Evolutionary conservation across 225 moss, liverwort and hornwort species (phyloP).

Genomic region (Rhytidiadelphus loreus): DNA sequence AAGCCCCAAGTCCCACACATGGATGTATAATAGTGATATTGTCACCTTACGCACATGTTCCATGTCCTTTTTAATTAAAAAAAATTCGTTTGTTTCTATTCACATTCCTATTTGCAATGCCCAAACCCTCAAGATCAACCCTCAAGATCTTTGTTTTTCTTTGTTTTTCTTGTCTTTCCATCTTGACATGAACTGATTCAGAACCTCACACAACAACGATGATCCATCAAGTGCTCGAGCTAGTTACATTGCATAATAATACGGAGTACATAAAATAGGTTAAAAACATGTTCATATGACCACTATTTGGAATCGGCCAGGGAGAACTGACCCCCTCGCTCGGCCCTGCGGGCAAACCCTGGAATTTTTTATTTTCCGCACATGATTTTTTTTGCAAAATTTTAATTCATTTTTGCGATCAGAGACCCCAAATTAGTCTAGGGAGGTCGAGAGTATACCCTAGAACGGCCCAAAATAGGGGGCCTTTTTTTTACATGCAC

Average conservation of each 20-base stretch:
- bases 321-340: too few relatives aligned
- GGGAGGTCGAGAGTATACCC: too few relatives aligned
- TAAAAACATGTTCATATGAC: neutral
- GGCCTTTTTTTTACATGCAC: too few relatives aligned
- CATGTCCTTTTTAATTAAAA: neutral
- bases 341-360: too few relatives aligned
- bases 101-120: neutral
- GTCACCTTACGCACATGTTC: accelerated
- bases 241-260: neutral
- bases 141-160: neutral
- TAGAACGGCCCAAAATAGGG: too few relatives aligned
- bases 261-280: neutral
- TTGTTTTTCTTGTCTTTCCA: neutral
- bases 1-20: neutral
- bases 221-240: neutral
- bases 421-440: too few relatives aligned
- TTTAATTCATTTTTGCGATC: too few relatives aligned
- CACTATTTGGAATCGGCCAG: neutral
- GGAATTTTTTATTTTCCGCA: too few relatives aligned
- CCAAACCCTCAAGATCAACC: accelerated
- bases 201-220: neutral
- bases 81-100: neutral
- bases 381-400: too few relatives aligned
- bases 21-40: accelerated
- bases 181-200: neutral